A percentile compares a stretch with the other conserved stretches of the same genome.
Evolutionary conservation across 164 flowering plant genomes (phyloP).

Genomic region (Echeveria elegans): DNA sequence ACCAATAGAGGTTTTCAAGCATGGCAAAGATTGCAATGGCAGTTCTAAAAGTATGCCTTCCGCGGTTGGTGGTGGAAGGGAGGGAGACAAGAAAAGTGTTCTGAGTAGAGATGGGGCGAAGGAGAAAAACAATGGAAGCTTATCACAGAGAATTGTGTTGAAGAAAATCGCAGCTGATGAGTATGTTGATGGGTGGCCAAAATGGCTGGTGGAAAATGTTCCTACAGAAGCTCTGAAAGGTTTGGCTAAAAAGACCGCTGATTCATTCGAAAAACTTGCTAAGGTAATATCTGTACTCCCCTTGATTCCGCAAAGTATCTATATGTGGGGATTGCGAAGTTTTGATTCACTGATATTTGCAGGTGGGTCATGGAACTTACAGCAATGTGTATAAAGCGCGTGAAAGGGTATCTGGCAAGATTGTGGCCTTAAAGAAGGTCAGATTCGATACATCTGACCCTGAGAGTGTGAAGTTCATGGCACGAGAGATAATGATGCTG

Average conservation of each 20-base stretch:
- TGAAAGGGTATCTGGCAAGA: conserved; percentile 44
- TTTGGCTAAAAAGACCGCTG: conserved; percentile 31
- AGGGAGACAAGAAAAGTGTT: conserved; percentile 9
- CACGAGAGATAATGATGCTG: conserved; percentile 55
- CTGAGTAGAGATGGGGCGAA: conserved; percentile 12
- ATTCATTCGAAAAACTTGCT: conserved; percentile 35
- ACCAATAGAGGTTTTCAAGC: background rate
- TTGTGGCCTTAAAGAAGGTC: conserved; percentile 75
- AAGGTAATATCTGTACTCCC: conserved; percentile 14
- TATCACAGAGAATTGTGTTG: conserved; percentile 5
- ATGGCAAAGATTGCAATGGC: background rate
- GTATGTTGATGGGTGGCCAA: conserved; percentile 38
- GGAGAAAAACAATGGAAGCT: conserved; percentile 12
- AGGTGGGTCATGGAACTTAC: conserved; percentile 74
- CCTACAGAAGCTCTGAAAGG: conserved; percentile 25
- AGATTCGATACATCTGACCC: conserved; percentile 59
- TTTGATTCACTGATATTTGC: conserved; percentile 14
- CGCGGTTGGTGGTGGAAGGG: conserved; percentile 5
- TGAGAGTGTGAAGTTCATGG: conserved; percentile 66
- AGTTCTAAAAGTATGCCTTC: no score
- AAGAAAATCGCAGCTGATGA: conserved; percentile 29
- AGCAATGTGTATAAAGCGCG: conserved; percentile 71
- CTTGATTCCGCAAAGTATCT: background rate
- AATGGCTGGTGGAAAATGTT: conserved; percentile 36
- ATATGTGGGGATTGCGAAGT: background rate